Evolutionary conservation across 2,329 filamentous ascomycete genomes (phyloP), one percentile per base, ranked within the genome.

Genomic region (Fusarium sp.): DNA sequence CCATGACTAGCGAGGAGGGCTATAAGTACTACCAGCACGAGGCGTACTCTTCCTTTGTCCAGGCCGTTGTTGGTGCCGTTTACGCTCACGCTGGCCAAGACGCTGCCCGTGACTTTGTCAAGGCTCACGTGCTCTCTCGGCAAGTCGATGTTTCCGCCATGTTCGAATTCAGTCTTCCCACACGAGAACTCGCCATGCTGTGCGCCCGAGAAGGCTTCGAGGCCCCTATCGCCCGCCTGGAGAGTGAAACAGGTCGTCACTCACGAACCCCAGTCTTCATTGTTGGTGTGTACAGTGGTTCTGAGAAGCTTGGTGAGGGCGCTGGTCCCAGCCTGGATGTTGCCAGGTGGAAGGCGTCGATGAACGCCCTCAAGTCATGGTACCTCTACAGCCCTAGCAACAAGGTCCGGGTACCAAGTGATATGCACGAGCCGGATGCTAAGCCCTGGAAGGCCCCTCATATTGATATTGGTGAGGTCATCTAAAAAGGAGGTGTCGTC

Each of bases 151-250:
- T 98, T 57, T 86, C 90, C 57, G 84, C 84, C 38, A 85, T 99
- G 64, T 99, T 99, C 83, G 84, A 89, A 68, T 98, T 99, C 85
- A 87, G 88, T 68, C 87, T 92, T 60, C 95, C 96, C 1, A 93
- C 93, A 28, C 89, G 92, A 69, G 96, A 99, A 80, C 86, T 99
- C 38, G 88, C 89, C 63, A 87, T 91, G 72, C 85, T 99, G 42
- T 99, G 96, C 82, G 90, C 90, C 8, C 86, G 96, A 64, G 96
- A 99, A 83, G 91, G 92, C 68, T 98, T 98, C 80, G 93, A 97
- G 73, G 80, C 89, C 11, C 96, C 96, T 2, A 88, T 98, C 26
- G 96, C 96, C 18, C 89, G 94, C 59, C 87, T 99, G 55, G 87
- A 97, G 73, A 93, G 91, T 74, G 96, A 99, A 84, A 98, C 96